These are phyloP conservation scores for Phaffia australis DNA, from an alignment of 768 basidiomycete species.

Conservation along the genomic window DNA sequence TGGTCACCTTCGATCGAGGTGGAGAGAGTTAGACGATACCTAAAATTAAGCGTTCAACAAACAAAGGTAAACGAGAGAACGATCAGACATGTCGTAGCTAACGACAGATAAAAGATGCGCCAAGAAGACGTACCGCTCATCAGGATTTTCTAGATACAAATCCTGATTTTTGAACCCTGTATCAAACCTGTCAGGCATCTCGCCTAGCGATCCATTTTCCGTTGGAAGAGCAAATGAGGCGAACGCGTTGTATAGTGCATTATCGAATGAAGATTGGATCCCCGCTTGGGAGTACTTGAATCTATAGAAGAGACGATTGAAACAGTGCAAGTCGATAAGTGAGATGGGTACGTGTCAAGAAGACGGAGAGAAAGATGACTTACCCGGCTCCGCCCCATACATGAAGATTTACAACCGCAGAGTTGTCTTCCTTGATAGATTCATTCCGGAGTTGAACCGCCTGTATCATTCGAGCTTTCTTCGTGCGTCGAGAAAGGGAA, in stretches of 20 bases:
- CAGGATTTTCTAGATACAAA: constrained; percentile 18
- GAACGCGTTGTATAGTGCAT: constrained; percentile 10
- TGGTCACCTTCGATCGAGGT: background rate
- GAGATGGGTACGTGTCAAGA: background rate
- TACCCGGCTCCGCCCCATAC: constrained; percentile 20
- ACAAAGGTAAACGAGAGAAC: too few relatives aligned
- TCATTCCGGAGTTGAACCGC: constrained; percentile 10
- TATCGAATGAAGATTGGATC: background rate
- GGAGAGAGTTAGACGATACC: constrained; percentile 10
- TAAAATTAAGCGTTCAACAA: background rate
- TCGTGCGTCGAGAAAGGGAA: constrained; percentile 18
- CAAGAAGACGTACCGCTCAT: constrained; percentile 20
- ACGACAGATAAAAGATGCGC: background rate
- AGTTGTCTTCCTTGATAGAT: constrained; percentile 6
- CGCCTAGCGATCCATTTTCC: background rate
- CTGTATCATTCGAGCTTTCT: constrained; percentile 10
- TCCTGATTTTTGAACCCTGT: constrained; percentile 9
- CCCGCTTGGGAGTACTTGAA: constrained; percentile 19
- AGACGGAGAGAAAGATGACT: background rate
- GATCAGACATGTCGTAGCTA: background rate
- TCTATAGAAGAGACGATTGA: background rate
- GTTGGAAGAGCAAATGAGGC: background rate
- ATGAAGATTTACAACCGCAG: constrained; percentile 9
- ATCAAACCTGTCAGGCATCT: background rate
- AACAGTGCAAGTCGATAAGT: background rate